Conservation (phyloP, 2,329 filamentous ascomycete species). For the Aspergillus neotritici region DNA sequence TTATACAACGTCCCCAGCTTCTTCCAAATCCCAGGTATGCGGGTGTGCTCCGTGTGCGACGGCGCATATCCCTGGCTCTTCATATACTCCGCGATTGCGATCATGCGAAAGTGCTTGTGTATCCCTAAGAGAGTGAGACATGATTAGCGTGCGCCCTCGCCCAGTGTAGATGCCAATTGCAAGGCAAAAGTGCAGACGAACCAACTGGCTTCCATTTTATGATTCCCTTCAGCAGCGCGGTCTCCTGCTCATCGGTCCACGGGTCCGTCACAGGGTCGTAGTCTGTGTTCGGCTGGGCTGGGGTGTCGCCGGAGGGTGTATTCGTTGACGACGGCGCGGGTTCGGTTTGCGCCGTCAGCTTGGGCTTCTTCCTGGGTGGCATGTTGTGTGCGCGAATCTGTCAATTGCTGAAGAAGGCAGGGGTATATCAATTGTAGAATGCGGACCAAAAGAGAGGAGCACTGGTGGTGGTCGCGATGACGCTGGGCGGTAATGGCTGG, state of each 20-base stretch:
- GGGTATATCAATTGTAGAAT: too few relatives aligned
- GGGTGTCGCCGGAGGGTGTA: slow-evolving; percentile 26
- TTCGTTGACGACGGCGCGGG: slow-evolving; percentile 23
- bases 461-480: not conserved
- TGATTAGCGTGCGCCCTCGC: slow-evolving; percentile 1
- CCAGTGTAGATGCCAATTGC: not conserved
- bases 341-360: slow-evolving; percentile 33
- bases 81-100: slow-evolving; percentile 74
- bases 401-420: too few relatives aligned
- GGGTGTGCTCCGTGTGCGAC: slow-evolving; percentile 65
- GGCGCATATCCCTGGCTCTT: slow-evolving; percentile 72
- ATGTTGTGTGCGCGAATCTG: slow-evolving; percentile 15
- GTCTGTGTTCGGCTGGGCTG: slow-evolving; percentile 32
- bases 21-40: slow-evolving; percentile 84
- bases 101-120: slow-evolving; percentile 90
- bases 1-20: slow-evolving; percentile 83
- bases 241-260: slow-evolving; percentile 95
- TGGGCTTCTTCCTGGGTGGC: slow-evolving; percentile 59
- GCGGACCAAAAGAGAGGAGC: too few relatives aligned
- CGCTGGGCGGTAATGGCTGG: not conserved
- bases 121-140: slow-evolving; percentile 50
- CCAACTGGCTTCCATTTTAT: slow-evolving; percentile 96
- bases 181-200: slow-evolving; percentile 33
- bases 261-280: slow-evolving; percentile 58
- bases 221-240: slow-evolving; percentile 84